Evolutionary conservation across 176 grass and related monocot genomes (phyloP), one percentile per base, ranked within the genome.

Genomic region (Avena sativa): DNA sequence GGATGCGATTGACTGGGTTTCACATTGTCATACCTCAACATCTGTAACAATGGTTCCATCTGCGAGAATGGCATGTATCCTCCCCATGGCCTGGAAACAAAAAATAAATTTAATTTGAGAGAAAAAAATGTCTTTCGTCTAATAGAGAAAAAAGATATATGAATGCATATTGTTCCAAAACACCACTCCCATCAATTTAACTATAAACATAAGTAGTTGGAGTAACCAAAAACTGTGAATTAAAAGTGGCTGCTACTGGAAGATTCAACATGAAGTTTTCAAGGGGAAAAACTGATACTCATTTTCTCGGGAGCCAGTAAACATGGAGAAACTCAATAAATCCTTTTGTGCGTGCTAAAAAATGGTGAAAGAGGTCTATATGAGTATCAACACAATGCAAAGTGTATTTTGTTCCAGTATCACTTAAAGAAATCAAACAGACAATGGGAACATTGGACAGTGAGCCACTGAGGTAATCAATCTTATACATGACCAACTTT

Each of bases 61-160:
- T 44, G 94, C 93, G 68, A 91, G 86, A 87, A 96, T 93, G 68
- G 94, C 94, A 91, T 98, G 97, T 83, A 98, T 98, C 77, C 92
- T 94, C 59, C 97, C 97, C 97, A 98, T 98, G 30, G 80, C 89
- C 96, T 95, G 69, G 74, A 90, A 85, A 76, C 20, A 86, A 20
- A 34, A 84, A 53, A 38, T 17, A 19, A 28, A 15, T 61, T 74
- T 51, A 25, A n/a, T 56, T 70, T 3, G 10, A 81, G 17, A 68
- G 8, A 15, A 3, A 44, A 34, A 72, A 1, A 7, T 43, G 40
- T 7, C 40, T 43, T 43, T 43, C 40, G 0, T 40, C 38, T 1
- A 40, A 40, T 40, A 43, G 40, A 48, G 0, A 52, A 14, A 74
- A 74, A 36, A 3, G 34, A 76, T 25, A 84, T 21, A 64, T 17